phyloP scores from a whole-genome alignment of 805 yeast species.

The Henningerozyma blattae region DNA sequence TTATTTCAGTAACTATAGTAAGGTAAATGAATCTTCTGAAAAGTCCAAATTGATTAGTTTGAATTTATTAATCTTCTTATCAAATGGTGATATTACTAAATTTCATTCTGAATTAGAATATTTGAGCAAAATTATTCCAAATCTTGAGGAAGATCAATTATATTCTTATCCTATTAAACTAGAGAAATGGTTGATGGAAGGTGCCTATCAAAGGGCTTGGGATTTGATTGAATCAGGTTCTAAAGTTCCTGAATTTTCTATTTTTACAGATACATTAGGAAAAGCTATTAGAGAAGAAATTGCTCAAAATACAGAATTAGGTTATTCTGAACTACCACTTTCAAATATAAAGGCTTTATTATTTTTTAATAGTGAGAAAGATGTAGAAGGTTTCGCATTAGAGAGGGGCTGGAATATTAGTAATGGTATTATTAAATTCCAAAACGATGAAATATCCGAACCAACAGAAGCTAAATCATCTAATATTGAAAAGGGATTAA shows the following conservation, averaged over 20 bases:
- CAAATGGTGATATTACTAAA: constrained; percentile 74
- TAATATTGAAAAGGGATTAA: constrained; percentile 57
- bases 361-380: constrained; percentile 50
- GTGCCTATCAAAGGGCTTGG: constrained; percentile 88
- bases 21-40: constrained; percentile 38
- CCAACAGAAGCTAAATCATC: constrained; percentile 10
- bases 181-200: constrained; percentile 93
- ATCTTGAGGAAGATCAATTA: constrained; percentile 51
- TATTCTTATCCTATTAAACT: constrained; percentile 77
- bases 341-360: constrained; percentile 73
- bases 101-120: constrained; percentile 85
- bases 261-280: constrained; percentile 65
- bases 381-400: constrained; percentile 40
- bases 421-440: constrained; percentile 39
- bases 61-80: constrained; percentile 61
- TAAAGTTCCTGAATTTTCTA: constrained; percentile 57
- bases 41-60: constrained; percentile 65
- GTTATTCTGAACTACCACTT: constrained; percentile 65
- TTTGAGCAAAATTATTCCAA: constrained; percentile 36
- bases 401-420: constrained; percentile 47
- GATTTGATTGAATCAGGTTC: constrained; percentile 38
- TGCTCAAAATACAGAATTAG: constrained; percentile 68
- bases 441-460: constrained; percentile 19
- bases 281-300: constrained; percentile 78
- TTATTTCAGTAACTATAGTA: constrained; percentile 34